Evolutionary conservation across 2,329 filamentous ascomycete species (phyloP).

Genomic region (Talaromyces pinophilus): DNA sequence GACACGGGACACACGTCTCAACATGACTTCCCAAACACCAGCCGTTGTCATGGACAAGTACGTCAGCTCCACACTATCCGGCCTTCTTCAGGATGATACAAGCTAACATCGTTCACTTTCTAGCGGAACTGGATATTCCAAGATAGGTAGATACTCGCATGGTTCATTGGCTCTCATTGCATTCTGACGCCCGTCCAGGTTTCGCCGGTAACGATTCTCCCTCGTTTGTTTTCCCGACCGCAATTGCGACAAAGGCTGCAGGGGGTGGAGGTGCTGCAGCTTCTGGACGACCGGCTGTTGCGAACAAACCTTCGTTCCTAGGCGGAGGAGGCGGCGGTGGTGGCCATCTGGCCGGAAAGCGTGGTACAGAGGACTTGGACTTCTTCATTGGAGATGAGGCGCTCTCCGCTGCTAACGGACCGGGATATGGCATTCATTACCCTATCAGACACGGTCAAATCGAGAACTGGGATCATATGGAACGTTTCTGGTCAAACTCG

Average conservation of each 20-base stretch:
- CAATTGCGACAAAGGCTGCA: constrained; percentile 90
- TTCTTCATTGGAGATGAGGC: constrained; percentile 99
- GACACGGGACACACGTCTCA: constrained; percentile 26
- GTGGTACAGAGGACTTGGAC: constrained; percentile 95
- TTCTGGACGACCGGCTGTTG: constrained; percentile 84
- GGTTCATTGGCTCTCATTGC: constrained; percentile 25
- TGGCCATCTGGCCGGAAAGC: constrained; percentile 80
- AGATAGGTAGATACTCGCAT: constrained; percentile 69
- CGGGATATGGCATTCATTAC: constrained; percentile 95
- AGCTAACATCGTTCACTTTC: constrained; percentile 30
- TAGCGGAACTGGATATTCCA: constrained; percentile 99
- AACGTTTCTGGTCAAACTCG: constrained; percentile 99
- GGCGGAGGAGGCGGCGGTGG: constrained; percentile 86
- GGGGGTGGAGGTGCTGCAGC: constrained; percentile 71
- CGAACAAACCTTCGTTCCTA: constrained; percentile 92
- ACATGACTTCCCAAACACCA: constrained; percentile 96
- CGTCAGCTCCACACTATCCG: constrained; percentile 47
- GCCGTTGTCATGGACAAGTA: constrained; percentile 99
- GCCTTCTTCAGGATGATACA: constrained; percentile 37
- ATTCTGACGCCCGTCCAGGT: constrained; percentile 59
- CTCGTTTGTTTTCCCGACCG: constrained; percentile 98
- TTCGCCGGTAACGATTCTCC: constrained; percentile 99
- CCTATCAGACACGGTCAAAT: constrained; percentile 97
- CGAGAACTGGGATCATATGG: constrained; percentile 99
- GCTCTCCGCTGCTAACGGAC: constrained; percentile 76